phyloP scores from a whole-genome alignment of 2,329 filamentous ascomycete genomes.

The Fusarium sp. region DNA sequence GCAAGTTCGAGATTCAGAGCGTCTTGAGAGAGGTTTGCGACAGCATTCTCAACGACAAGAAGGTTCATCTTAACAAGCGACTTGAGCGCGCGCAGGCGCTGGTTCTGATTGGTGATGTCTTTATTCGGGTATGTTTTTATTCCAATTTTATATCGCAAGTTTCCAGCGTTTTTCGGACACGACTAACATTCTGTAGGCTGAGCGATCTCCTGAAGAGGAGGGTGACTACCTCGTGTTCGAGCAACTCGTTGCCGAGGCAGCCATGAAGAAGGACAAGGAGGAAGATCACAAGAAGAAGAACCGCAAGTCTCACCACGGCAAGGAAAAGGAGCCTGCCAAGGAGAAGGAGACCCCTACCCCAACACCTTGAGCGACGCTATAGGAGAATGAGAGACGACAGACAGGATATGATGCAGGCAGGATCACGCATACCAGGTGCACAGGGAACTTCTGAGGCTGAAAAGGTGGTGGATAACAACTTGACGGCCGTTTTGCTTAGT shows the following conservation, averaged over 20 bases:
- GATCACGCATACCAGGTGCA: not conserved
- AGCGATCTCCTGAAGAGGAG: slow-evolving; percentile 93
- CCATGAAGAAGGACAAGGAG: slow-evolving; percentile 84
- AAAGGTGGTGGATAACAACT: slow-evolving; percentile 15
- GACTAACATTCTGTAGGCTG: slow-evolving; percentile 70
- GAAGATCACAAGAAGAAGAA: slow-evolving; percentile 76
- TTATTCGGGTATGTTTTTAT: slow-evolving; percentile 77
- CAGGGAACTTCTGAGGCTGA: slow-evolving; percentile 16
- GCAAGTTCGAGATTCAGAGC: slow-evolving; percentile 98
- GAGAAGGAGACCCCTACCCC: not conserved
- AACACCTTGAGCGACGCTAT: slow-evolving; percentile 1
- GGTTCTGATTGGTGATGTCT: slow-evolving; percentile 90
- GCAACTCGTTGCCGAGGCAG: slow-evolving; percentile 95
- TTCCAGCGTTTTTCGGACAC: not conserved
- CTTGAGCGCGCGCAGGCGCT: slow-evolving; percentile 92
- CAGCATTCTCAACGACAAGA: slow-evolving; percentile 83
- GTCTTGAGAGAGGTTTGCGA: slow-evolving; percentile 97
- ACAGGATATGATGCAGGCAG: not conserved
- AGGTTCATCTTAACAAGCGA: slow-evolving; percentile 85
- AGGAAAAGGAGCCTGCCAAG: slow-evolving; percentile 31
- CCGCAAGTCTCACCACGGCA: slow-evolving; percentile 56
- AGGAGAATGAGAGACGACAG: not conserved
- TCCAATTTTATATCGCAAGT: not conserved
- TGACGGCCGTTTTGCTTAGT: slow-evolving; percentile 8
- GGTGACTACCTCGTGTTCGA: slow-evolving; percentile 99